Percentiles rank a stretch among this genome's conserved stretches.
phyloP scores from a whole-genome alignment of 2,329 filamentous ascomycete species.

The Helminthosporium solani region DNA sequence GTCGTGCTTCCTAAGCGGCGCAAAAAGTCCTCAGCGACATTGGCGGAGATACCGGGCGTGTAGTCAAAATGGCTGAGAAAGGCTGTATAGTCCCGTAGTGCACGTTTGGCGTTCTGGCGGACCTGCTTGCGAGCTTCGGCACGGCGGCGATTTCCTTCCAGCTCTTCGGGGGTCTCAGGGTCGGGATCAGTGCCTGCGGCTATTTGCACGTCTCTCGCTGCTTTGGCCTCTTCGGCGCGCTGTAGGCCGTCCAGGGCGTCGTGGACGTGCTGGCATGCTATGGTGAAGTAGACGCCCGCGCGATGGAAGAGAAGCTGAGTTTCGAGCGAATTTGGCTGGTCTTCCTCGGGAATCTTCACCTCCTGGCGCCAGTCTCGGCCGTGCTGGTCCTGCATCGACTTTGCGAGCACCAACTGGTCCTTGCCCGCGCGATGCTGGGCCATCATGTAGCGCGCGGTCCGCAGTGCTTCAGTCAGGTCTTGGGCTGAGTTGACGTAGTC shows the following conservation, averaged over 20 bases:
- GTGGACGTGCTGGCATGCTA: conserved; percentile 67
- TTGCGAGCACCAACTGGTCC: conserved; percentile 56
- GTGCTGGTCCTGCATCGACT: conserved; percentile 43
- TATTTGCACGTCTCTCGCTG: conserved; percentile 22
- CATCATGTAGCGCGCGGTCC: conserved; percentile 54
- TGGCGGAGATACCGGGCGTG: conserved; percentile 66
- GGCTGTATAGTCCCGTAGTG: conserved; percentile 70
- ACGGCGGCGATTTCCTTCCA: conserved; percentile 49
- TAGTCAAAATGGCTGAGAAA: conserved; percentile 78
- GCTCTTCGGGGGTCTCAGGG: conserved; percentile 48
- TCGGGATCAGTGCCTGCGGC: conserved; percentile 30
- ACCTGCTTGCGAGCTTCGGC: conserved; percentile 67
- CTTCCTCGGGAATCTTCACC: conserved; percentile 57
- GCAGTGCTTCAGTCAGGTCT: conserved; percentile 69
- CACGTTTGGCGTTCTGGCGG: conserved; percentile 72
- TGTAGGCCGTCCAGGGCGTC: conserved; percentile 54
- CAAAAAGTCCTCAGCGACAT: conserved; percentile 58
- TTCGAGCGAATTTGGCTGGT: conserved; percentile 74
- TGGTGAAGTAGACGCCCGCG: conserved; percentile 68
- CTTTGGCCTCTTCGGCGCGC: conserved; percentile 40
- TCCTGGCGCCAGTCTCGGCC: conserved; percentile 52
- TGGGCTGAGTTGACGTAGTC: conserved; percentile 68
- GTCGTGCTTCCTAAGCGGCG: conserved; percentile 26
- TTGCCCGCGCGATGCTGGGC: conserved; percentile 54
- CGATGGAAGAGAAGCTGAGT: conserved; percentile 75